Evolutionary conservation across 169 alveolate genomes (phyloP), one percentile per base, ranked within the genome.

Genomic region (Cryptosporidium meleagridis): DNA sequence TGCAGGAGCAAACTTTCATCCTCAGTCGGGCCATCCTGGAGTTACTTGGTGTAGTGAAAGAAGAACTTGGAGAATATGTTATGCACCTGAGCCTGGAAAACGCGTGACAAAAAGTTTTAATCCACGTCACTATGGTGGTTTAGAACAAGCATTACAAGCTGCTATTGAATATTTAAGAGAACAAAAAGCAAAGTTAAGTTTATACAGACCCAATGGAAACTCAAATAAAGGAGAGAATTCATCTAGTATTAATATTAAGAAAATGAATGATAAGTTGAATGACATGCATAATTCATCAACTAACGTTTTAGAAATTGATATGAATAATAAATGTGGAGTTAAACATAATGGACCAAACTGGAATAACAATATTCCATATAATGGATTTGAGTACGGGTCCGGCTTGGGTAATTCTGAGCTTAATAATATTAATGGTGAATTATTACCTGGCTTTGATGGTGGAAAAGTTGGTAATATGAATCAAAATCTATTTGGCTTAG

Each of bases 41-140:
- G 86, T 75, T 55, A 75, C 86, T 55, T 75, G 86, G 86, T 75
- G 86, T 21, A 75, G 86, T 58, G 86, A 75, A n/a, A 75, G 86
- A 41, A 75, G 86, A 58, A 75, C 86, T 12, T 75, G 86, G 86
- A 75, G 86, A 35, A 75, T 75, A 35, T 75, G 86, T 75, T 75
- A 75, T 39, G 86, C 86, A n/a, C 86, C 86, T 5, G 86, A 75
- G 44, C 86, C 86, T 18, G 86, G 86, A 1, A 75, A 75, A 29
- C 70, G 86, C 37, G 86, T 75, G 29, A 75, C 86, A 21, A 75
- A 75, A 23, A 75, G 86, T 35, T 75, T 75, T 75, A 75, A 75
- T 58, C 86, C 86, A 21, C 86, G 86, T 23, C 86, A 75, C 44
- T 75, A 75, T 35, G 86, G 86, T 39, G 86, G 86, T 31, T 39